phyloP scores from a whole-genome alignment of 345 rosid genomes.

The Arabidopsis suecica region DNA sequence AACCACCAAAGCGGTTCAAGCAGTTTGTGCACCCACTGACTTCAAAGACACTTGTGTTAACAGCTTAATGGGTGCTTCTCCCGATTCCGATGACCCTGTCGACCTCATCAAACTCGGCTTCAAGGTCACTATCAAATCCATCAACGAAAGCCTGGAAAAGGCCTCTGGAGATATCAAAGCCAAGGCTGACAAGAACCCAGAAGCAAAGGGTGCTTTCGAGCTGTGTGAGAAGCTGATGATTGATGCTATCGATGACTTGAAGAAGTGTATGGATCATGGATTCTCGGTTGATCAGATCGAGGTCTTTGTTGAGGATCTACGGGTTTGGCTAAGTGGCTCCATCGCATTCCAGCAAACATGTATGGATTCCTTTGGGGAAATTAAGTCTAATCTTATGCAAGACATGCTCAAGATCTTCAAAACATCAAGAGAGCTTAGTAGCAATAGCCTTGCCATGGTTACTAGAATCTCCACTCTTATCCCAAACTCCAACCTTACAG shows the following conservation, averaged over 20 bases:
- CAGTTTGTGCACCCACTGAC: conserved; percentile 72
- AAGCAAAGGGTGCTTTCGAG: conserved; percentile 56
- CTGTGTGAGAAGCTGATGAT: conserved; percentile 60
- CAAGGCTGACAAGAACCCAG: conserved; percentile 55
- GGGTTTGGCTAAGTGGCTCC: conserved; percentile 79
- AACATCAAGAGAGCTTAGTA: conserved; percentile 56
- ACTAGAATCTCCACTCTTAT: conserved; percentile 49
- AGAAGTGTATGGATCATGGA: conserved; percentile 47
- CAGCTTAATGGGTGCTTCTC: conserved; percentile 49
- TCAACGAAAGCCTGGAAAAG: conserved; percentile 49
- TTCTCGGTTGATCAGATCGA: conserved; percentile 49
- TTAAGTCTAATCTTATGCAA: conserved; percentile 47
- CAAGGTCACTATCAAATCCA: conserved; percentile 49
- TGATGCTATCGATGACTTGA: conserved; percentile 63
- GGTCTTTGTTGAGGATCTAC: conserved; percentile 54
- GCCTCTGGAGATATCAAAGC: conserved; percentile 50
- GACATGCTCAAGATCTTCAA: conserved; percentile 56
- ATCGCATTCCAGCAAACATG: conserved; percentile 78
- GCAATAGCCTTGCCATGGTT: conserved; percentile 80
- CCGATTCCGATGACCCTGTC: conserved; percentile 58
- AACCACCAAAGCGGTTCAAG: conserved; percentile 53
- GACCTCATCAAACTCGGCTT: conserved; percentile 65
- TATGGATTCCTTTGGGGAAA: conserved; percentile 66
- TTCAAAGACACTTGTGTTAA: conserved; percentile 57
- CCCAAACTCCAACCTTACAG: conserved; percentile 44